These are phyloP conservation scores for Datura wrightii DNA, from an alignment of 257 asterid species.

Conservation along the genomic window DNA sequence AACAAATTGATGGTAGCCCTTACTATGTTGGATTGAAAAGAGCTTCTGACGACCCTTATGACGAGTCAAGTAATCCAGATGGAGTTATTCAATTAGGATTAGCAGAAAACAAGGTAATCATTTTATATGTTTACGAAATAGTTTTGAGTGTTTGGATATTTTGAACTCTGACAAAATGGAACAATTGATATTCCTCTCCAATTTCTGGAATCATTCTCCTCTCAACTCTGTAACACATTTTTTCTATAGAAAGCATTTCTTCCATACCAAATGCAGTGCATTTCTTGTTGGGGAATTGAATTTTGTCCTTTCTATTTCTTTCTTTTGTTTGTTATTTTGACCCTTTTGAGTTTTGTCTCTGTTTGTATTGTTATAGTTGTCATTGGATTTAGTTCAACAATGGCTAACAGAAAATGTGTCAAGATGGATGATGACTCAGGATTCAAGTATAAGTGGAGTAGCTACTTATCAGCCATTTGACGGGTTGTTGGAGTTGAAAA, in stretches of 20 bases:
- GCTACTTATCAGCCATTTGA: conserved; percentile 69
- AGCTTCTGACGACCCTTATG: conserved; percentile 57
- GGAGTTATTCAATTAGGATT: conserved; percentile 69
- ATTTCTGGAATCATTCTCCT: not conserved
- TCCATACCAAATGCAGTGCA: not conserved
- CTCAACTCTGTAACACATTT: too few species aligned
- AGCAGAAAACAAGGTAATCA: conserved; percentile 61
- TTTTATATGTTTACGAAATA: not conserved
- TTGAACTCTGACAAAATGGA: not conserved
- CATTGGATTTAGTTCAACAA: conserved; percentile 60
- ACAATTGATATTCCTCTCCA: not conserved
- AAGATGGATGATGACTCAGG: conserved; percentile 45
- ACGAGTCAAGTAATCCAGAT: conserved; percentile 52
- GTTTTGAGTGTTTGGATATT: not conserved
- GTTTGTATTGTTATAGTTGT: conserved; percentile 45
- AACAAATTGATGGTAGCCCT: conserved; percentile 51
- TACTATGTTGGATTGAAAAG: conserved; percentile 50
- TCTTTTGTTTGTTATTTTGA: conserved; percentile 6
- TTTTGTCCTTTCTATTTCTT: conserved; percentile 4
- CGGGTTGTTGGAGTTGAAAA: conserved; percentile 65
- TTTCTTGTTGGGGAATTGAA: not conserved
- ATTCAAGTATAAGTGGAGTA: conserved; percentile 45
- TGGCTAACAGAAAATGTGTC: conserved; percentile 55
- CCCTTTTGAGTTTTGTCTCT: not conserved
- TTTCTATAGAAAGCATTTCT: not conserved